Conservation (phyloP, 2,329 filamentous ascomycete species). For the Penicillium sp. region DNA sequence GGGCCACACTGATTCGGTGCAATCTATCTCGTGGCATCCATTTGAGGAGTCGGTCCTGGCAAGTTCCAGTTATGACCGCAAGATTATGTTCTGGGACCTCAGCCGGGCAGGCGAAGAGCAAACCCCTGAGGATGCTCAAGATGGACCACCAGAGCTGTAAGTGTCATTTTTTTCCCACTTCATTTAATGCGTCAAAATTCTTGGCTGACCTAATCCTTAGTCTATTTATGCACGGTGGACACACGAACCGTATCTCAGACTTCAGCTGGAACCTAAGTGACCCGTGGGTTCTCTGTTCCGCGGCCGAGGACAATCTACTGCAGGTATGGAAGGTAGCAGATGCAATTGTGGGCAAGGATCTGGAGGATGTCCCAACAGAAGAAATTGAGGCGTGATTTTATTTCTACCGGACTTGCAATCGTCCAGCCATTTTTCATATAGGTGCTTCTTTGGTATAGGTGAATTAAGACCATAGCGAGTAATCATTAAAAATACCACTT, state of each 20-base stretch:
- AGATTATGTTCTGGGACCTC: conserved; percentile 96
- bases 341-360: conserved; percentile 75
- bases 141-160: conserved; percentile 91
- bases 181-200: background rate
- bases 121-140: conserved; percentile 88
- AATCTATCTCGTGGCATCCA: conserved; percentile 92
- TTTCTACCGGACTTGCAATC: background rate
- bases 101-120: conserved; percentile 92
- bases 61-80: conserved; percentile 86
- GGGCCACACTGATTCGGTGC: conserved; percentile 85
- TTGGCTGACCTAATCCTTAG: conserved; percentile 44
- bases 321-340: conserved; percentile 91
- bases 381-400: conserved; percentile 62
- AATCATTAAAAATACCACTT: background rate
- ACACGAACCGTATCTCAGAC: conserved; percentile 94
- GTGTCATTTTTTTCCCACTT: conserved; percentile 36
- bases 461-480: background rate
- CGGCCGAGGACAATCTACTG: conserved; percentile 93
- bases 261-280: conserved; percentile 98
- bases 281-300: conserved; percentile 93
- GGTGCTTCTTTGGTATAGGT: background rate
- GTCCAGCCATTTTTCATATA: background rate
- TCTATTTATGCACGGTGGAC: conserved; percentile 97
- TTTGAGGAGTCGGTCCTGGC: conserved; percentile 84
- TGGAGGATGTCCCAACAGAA: conserved; percentile 71